phyloP scores from a whole-genome alignment of 768 basidiomycete genomes.

The Trametes gibbosa region DNA sequence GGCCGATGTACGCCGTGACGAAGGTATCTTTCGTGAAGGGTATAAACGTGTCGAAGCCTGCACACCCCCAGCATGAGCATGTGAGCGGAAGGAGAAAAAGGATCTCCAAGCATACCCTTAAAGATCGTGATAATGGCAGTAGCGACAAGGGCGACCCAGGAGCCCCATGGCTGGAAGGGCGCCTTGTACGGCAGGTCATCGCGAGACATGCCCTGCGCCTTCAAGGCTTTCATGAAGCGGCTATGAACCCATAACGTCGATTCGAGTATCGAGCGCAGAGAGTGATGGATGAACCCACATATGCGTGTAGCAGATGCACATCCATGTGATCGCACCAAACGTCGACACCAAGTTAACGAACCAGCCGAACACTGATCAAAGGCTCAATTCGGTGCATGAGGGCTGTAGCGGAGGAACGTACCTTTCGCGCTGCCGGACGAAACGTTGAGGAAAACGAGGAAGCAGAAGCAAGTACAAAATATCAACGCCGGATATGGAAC shows the following conservation, averaged over 20 bases:
- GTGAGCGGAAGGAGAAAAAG: slow-evolving; percentile 22
- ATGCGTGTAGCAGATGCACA: slow-evolving; percentile 55
- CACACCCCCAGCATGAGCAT: slow-evolving; percentile 8
- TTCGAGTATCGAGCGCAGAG: background rate
- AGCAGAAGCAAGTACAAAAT: slow-evolving; percentile 53
- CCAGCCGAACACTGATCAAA: slow-evolving; percentile 32
- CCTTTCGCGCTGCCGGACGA: slow-evolving; percentile 49
- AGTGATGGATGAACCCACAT: slow-evolving; percentile 41
- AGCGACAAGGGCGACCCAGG: slow-evolving; percentile 54
- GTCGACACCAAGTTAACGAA: slow-evolving; percentile 42
- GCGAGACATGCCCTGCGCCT: slow-evolving; percentile 40
- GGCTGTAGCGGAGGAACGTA: slow-evolving; percentile 20
- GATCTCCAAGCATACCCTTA: slow-evolving; percentile 39
- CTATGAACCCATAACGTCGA: slow-evolving; percentile 30
- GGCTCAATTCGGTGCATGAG: background rate
- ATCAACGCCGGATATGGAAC: slow-evolving; percentile 43
- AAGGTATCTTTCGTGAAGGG: slow-evolving; percentile 55
- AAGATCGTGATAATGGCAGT: slow-evolving; percentile 55
- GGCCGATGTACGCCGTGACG: slow-evolving; percentile 49
- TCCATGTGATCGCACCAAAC: slow-evolving; percentile 39
- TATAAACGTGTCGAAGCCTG: slow-evolving; percentile 40
- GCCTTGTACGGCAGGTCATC: slow-evolving; percentile 50
- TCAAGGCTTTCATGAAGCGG: slow-evolving; percentile 49
- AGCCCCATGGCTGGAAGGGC: slow-evolving; percentile 62
- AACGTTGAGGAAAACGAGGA: slow-evolving; percentile 58